A percentile compares a stretch with the other conserved stretches of the same genome.
These are phyloP conservation scores for Aspergillus latus DNA, from an alignment of 2,329 filamentous ascomycete genomes.

Conservation along the genomic window DNA sequence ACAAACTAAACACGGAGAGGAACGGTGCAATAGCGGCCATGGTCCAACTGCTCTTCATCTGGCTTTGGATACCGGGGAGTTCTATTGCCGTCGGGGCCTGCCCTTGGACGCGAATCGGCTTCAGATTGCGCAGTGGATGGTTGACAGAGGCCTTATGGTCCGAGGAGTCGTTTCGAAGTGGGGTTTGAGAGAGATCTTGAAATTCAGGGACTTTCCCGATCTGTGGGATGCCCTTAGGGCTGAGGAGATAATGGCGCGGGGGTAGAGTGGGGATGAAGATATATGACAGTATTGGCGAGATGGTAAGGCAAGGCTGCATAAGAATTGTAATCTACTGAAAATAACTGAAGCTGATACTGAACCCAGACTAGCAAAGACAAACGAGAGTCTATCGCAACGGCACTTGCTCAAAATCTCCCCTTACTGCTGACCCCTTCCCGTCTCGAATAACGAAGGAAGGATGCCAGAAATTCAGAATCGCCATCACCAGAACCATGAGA, in stretches of 20 bases:
- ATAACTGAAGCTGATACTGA: too few relatives aligned
- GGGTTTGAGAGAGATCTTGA: not conserved
- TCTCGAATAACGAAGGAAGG: slow-evolving; percentile 6
- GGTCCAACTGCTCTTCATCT: slow-evolving; percentile 2
- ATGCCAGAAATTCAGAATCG: slow-evolving; percentile 12
- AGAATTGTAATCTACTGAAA: too few relatives aligned
- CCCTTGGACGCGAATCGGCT: not conserved
- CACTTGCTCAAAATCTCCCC: not conserved
- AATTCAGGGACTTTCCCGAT: slow-evolving; percentile 1
- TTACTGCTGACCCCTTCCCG: not conserved
- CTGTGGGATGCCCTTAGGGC: not conserved
- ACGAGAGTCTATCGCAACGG: not conserved
- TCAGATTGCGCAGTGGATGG: slow-evolving; percentile 7
- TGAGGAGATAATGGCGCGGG: not conserved
- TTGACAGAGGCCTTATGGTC: slow-evolving; percentile 3
- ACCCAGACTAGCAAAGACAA: too few relatives aligned
- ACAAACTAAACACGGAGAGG: not conserved
- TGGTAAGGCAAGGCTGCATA: too few relatives aligned
- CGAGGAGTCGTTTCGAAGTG: not conserved
- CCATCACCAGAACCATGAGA: slow-evolving; percentile 13
- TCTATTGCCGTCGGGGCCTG: not conserved
- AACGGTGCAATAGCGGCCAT: not conserved
- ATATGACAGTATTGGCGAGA: too few relatives aligned
- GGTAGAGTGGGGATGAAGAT: too few relatives aligned
- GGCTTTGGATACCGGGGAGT: not conserved